Evolutionary conservation across 495 filamentous ascomycete genomes (phyloP).

Genomic region (Cercophora sp.): DNA sequence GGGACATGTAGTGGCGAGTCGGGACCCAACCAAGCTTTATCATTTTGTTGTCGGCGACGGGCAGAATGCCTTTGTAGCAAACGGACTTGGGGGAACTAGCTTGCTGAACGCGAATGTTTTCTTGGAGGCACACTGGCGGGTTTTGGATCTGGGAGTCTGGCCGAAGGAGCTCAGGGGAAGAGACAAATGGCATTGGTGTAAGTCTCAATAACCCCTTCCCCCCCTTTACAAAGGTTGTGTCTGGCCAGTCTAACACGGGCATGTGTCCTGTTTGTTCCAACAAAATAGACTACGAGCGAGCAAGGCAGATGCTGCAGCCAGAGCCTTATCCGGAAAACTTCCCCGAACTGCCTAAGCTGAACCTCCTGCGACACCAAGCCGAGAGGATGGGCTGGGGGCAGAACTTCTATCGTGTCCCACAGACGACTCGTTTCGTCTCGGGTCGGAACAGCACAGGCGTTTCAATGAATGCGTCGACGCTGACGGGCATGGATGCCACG

Average conservation of each 20-base stretch:
- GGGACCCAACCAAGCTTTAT: conserved; percentile 58
- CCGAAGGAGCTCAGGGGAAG: conserved; percentile 52
- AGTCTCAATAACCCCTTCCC: too few relatives aligned
- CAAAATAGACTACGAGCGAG: conserved; percentile 59
- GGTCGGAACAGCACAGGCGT: conserved; percentile 60
- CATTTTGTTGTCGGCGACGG: conserved; percentile 61
- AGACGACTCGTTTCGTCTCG: conserved; percentile 59
- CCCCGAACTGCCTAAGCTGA: conserved; percentile 52
- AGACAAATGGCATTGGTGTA: conserved; percentile 1
- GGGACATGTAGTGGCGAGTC: conserved; percentile 41
- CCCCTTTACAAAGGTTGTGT: too few relatives aligned
- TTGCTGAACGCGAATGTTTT: conserved; percentile 68
- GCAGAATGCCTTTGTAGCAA: conserved; percentile 50
- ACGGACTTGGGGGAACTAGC: conserved; percentile 60
- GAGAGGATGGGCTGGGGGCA: conserved; percentile 42
- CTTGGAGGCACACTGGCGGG: conserved; percentile 53
- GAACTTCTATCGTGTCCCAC: conserved; percentile 53
- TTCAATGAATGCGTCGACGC: conserved; percentile 54
- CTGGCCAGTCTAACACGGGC: too few relatives aligned
- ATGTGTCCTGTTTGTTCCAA: too few relatives aligned
- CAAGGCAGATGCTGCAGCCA: conserved; percentile 55
- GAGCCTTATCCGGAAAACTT: conserved; percentile 52
- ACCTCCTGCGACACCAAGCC: conserved; percentile 54
- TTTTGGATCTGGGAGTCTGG: conserved; percentile 54
- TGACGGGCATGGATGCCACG: conserved; percentile 59